These are phyloP conservation scores for Xylaria sp. DNA, from an alignment of 2,329 filamentous ascomycete genomes.

Conservation along the genomic window DNA sequence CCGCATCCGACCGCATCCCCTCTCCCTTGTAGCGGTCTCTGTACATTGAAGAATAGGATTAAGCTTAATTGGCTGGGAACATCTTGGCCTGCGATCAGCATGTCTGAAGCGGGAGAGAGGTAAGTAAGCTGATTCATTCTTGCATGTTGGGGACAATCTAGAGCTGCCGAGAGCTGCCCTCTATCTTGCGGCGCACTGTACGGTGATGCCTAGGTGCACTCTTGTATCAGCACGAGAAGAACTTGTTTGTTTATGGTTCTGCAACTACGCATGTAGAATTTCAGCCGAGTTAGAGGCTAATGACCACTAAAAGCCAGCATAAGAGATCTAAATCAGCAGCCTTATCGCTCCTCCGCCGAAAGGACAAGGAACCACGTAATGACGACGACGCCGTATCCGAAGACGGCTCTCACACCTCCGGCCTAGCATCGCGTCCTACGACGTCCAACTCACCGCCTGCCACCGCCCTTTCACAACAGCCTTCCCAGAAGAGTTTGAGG, in stretches of 20 bases:
- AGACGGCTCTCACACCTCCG: conserved; percentile 51
- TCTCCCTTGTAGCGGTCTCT: background rate
- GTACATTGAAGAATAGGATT: background rate
- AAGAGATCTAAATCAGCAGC: conserved; percentile 62
- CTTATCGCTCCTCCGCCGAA: conserved; percentile 60
- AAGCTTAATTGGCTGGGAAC: background rate
- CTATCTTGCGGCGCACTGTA: background rate
- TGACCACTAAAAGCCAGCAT: conserved; percentile 47
- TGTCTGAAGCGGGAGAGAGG: conserved; percentile 47
- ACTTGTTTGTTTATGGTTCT: background rate
- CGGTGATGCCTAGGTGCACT: background rate
- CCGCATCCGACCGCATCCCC: background rate
- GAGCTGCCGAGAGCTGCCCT: conserved; percentile 11
- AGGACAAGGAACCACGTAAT: conserved; percentile 46
- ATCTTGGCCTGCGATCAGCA: conserved; percentile 32
- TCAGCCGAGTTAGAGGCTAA: conserved; percentile 19
- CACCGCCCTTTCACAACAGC: conserved; percentile 46
- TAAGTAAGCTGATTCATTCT: conserved; percentile 32
- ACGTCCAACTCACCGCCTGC: conserved; percentile 46
- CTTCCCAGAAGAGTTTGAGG: conserved; percentile 50
- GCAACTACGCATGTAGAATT: background rate
- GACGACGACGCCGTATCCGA: conserved; percentile 57
- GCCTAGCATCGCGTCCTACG: conserved; percentile 42
- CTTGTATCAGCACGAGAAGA: background rate
- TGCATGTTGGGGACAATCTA: background rate